Evolutionary conservation across 2,329 filamentous ascomycete genomes (phyloP), one percentile per base, ranked within the genome.

Genomic region (Exserohilum rostratum): DNA sequence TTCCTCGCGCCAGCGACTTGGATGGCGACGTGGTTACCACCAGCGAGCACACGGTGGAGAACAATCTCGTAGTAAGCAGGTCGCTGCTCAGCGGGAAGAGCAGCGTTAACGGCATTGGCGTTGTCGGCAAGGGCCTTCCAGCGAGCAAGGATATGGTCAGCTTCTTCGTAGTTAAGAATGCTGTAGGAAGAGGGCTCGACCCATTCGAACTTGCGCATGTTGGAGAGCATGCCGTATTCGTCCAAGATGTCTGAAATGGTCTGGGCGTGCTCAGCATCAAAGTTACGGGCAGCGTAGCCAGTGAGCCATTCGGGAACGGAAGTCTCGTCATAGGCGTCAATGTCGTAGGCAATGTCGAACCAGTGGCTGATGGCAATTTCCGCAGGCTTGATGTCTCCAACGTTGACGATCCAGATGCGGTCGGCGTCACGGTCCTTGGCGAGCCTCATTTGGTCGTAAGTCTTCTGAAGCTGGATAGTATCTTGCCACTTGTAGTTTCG

Each of bases 341-440:
- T 81, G 64, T 90, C 84, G 67, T 90, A 90, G 1, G 86, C 87
- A 56, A 90, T 78, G 59, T 89, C 86, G 58, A 90, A 77, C 75
- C 86, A 89, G 70, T 89, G 86, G 65, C 79, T 85, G 67, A 89
- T 85, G 17, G 87, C 85, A 13, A 89, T 79, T 75, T 89, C 85
- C 42, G 86, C 77, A 0, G 84, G 83, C 73, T 88, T 89, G 57
- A 89, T 78, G 64, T 89, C 86, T 35, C 85, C 86, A 17, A 88
- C 84, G 58, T 89, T 89, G 61, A 87, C 84, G 38, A 88, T 80
- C 86, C 86, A 89, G 57, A 89, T 85, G 15, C 82, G 77, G 58
- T 83, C 79, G 3, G 85, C 86, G 2, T 84, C 77, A 34, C 84
- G 80, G 18, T 84, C 78, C 50, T 86, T 83, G 1, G 87, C 83